phyloP scores from a whole-genome alignment of 306 rosid species.

The Amphicarpaea edgeworthii region DNA sequence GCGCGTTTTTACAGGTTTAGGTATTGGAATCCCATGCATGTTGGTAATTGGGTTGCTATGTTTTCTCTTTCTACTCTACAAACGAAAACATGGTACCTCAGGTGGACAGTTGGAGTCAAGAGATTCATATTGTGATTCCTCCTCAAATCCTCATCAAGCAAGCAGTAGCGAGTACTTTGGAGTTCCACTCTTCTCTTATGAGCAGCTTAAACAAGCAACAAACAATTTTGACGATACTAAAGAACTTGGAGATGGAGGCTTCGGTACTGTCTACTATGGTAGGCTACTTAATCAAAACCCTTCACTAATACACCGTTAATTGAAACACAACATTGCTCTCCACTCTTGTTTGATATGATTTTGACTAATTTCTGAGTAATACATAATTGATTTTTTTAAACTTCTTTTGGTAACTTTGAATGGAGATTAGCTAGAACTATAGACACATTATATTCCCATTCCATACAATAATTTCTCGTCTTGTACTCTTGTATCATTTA shows the following conservation, averaged over 20 bases:
- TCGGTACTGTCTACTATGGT: constrained; percentile 61
- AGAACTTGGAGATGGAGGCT: constrained; percentile 79
- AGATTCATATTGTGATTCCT: constrained; percentile 34
- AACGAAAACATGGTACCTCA: constrained; percentile 38
- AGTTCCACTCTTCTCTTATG: constrained; percentile 52
- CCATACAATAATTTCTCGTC: too few species aligned
- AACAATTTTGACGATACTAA: constrained; percentile 61
- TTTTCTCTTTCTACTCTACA: constrained; percentile 36
- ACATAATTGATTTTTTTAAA: too few species aligned
- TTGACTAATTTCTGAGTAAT: too few species aligned
- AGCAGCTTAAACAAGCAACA: constrained; percentile 65
- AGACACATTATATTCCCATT: too few species aligned
- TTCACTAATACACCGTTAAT: too few species aligned
- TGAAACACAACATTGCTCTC: background rate
- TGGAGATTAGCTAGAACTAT: too few species aligned
- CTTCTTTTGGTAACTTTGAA: too few species aligned
- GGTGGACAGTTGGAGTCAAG: constrained; percentile 33
- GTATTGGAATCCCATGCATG: constrained; percentile 42
- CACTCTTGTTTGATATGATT: too few species aligned
- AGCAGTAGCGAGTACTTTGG: constrained; percentile 33
- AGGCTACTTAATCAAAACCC: constrained; percentile 2
- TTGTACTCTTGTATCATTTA: too few species aligned
- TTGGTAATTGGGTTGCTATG: constrained; percentile 28
- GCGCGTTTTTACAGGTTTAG: constrained; percentile 41
- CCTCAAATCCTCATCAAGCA: constrained; percentile 27